Percentiles rank a stretch among this genome's conserved stretches.
Conservation (phyloP, 192 early-diverging fungal genomes). For the Thamnidium elegans region DNA sequence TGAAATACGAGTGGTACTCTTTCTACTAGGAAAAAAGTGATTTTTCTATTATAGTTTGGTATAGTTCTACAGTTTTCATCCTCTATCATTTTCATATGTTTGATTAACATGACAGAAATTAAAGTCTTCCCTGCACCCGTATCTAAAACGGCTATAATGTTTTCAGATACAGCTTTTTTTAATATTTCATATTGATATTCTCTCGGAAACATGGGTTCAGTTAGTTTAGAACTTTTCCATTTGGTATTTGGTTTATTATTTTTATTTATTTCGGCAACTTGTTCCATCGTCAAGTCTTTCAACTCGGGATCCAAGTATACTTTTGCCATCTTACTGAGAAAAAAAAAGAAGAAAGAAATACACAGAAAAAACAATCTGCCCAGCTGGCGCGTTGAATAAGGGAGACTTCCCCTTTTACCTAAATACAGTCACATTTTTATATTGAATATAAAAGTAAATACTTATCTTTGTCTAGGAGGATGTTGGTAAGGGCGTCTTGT, state of each 20-base stretch:
- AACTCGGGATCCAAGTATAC: neutral
- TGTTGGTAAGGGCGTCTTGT: too few species aligned
- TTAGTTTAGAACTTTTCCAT: too few species aligned
- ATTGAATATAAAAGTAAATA: too few species aligned
- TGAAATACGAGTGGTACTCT: conserved; percentile 84
- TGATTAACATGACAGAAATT: conserved; percentile 81
- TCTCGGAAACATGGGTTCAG: conserved; percentile 43
- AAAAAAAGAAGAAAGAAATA: conserved; percentile 8
- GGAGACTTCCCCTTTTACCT: too few species aligned
- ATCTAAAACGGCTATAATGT: conserved; percentile 87
- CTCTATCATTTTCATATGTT: conserved; percentile 58
- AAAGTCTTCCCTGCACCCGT: conserved; percentile 96
- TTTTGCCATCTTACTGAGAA: neutral
- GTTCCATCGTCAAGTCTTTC: neutral
- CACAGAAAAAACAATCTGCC: too few species aligned
- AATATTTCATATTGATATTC: conserved; percentile 84
- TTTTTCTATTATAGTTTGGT: conserved; percentile 30
- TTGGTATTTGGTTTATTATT: too few species aligned
- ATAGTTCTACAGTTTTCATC: too few species aligned
- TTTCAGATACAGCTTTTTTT: conserved; percentile 58
- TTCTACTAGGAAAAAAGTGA: conserved; percentile 77
- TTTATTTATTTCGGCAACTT: neutral
- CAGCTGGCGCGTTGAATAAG: too few species aligned
- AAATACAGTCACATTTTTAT: too few species aligned
- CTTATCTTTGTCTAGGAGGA: too few species aligned